Evolutionary conservation across 108 stramenopile genomes (phyloP), one percentile per base, ranked within the genome.

Genomic region (Cyclotella cryptica): DNA sequence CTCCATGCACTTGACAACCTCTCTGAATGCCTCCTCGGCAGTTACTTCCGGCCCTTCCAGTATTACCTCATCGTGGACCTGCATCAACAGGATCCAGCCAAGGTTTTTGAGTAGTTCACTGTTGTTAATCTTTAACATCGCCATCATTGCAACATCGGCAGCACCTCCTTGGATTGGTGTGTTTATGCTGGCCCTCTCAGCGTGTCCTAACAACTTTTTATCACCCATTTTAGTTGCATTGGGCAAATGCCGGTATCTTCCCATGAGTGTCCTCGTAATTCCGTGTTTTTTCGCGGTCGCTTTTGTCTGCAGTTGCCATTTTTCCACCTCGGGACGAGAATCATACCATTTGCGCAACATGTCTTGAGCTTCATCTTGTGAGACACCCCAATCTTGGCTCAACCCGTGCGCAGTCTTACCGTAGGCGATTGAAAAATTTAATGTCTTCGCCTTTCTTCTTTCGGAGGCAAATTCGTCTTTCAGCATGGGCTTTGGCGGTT

Each of bases 21-120:
- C 94, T 18, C 83, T 80, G 58, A 97, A 92, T 7, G 98, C 99
- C 82, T 98, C 99, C 70, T 98, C 89, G 8, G 92, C 91, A 1
- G 90, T 92, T 61, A 98, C 98, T 54, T 98, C 94, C n/a, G 99
- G 99, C 0, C 99, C 99, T 77, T 99, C 99, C 58, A 99, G 79
- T 58, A 99, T 99, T 4, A 99, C 98, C 77, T 99, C 99, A 80
- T 99, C 99, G 80, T 99, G 99, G 27, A 99, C 93, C 88, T 99
- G 98, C 79, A 99, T 89, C 64, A 99, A 65, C 47, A 99, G 74
- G 49, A 95, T 97, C 97, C 97, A 99, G 27, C 99, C 98, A 9
- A 98, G 73, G 66, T 85, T 54, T 66, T 91, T 87, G 6, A 99
- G 88, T 41, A 84, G 65, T 53, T 88, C 75, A 72, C 84, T 93